Evolutionary conservation across 2,329 filamentous ascomycete species (phyloP).

Genomic region (Cadophora luteo-olivacea): DNA sequence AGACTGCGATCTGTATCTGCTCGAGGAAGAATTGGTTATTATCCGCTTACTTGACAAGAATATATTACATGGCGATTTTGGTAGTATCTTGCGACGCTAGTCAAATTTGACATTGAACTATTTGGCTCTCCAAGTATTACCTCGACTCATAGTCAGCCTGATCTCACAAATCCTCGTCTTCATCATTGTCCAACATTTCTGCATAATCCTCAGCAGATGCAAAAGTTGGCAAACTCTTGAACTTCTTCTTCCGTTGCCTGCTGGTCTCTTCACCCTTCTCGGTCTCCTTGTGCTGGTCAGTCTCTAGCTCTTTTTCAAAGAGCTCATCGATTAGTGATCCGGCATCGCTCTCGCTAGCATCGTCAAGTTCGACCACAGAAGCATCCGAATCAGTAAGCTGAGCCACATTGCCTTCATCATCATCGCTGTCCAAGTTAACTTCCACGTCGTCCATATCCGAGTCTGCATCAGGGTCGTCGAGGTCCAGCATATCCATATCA

Average conservation of each 20-base stretch:
- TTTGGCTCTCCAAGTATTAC: not conserved
- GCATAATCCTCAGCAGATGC: conserved; percentile 95
- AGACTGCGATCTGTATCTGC: not conserved
- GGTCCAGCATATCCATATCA: conserved; percentile 56
- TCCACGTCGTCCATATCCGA: conserved; percentile 54
- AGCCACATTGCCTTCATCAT: conserved; percentile 49
- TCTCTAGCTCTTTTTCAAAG: conserved; percentile 45
- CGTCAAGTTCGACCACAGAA: conserved; percentile 32
- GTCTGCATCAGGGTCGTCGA: conserved; percentile 57
- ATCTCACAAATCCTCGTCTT: conserved; percentile 51
- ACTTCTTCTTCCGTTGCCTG: conserved; percentile 76
- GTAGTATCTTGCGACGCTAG: not conserved
- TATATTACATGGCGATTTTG: not conserved
- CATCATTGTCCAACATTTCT: conserved; percentile 77
- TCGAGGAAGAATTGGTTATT: not conserved
- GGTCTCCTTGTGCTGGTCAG: conserved; percentile 27
- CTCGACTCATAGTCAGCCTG: not conserved
- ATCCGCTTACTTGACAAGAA: no score
- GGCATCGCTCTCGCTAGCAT: conserved; percentile 52
- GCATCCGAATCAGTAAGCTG: conserved; percentile 42
- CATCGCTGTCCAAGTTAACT: conserved; percentile 53
- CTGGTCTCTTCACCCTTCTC: conserved; percentile 52
- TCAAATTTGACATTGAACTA: not conserved
- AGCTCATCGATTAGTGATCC: conserved; percentile 55
- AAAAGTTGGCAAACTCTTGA: conserved; percentile 91